Percentiles rank a stretch among this genome's conserved stretches.
Conservation (phyloP, 495 filamentous ascomycete genomes). For the Thermochaetoides thermophila region DNA sequence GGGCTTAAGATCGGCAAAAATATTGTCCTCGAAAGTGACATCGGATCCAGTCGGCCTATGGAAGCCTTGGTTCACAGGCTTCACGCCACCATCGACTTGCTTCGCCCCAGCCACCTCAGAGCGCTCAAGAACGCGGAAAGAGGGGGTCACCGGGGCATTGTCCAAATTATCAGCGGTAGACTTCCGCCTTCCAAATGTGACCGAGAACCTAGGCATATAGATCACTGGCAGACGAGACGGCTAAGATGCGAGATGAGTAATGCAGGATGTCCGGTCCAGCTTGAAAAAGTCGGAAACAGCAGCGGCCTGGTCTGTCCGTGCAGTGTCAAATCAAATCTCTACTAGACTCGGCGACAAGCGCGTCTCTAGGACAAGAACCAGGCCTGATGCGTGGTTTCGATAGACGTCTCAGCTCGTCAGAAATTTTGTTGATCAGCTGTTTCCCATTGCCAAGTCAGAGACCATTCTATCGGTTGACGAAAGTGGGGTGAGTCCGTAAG, state of each 20-base stretch:
- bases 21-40: conserved; percentile 37
- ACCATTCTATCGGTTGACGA: no score
- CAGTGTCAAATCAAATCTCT: no score
- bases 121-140: conserved; percentile 35
- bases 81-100: conserved; percentile 28
- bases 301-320: no score
- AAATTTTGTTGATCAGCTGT: background rate
- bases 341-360: no score
- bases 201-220: conserved; percentile 41
- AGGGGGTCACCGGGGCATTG: conserved; percentile 28
- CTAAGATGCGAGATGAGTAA: no score
- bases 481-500: conserved; percentile 1
- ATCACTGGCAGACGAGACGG: conserved; percentile 13
- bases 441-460: no score
- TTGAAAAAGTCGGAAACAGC: no score
- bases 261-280: no score
- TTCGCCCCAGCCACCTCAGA: conserved; percentile 23
- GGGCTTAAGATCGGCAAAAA: conserved; percentile 37
- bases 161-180: conserved; percentile 34
- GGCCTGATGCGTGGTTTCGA: no score
- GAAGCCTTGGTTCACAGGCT: conserved; percentile 16
- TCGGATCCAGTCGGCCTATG: conserved; percentile 17
- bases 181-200: conserved; percentile 35
- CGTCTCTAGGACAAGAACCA: no score
- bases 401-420: no score